These are phyloP conservation scores for Penicillium sp. DNA, from an alignment of 2,329 filamentous ascomycete species.

Conservation along the genomic window DNA sequence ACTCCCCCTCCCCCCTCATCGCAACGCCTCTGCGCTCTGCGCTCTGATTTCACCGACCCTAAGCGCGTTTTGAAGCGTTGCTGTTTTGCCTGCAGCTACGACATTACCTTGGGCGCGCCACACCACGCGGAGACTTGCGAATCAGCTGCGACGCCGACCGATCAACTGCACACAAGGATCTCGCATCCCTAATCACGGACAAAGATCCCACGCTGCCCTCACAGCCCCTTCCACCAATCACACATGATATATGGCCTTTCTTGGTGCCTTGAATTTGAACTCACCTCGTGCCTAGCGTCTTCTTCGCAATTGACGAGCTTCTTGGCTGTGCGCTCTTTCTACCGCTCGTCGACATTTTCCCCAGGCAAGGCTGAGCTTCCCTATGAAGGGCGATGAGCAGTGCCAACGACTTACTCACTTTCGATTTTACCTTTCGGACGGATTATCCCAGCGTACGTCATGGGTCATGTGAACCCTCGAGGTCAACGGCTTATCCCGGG, in stretches of 20 bases:
- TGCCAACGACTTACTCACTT: conserved; percentile 6
- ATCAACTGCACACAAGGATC: conserved; percentile 8
- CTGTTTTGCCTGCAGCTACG: conserved; percentile 13
- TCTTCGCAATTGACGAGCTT: conserved; percentile 1
- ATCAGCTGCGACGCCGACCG: conserved; percentile 12
- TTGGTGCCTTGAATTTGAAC: conserved; percentile 1
- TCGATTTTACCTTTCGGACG: conserved; percentile 3
- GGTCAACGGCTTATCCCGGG: conserved; percentile 10
- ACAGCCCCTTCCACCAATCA: conserved; percentile 13
- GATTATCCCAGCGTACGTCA: conserved; percentile 9
- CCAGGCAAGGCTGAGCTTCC: conserved; percentile 1
- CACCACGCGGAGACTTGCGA: conserved; percentile 13
- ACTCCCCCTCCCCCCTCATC: neutral
- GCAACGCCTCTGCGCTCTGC: conserved; percentile 5
- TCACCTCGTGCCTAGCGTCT: conserved; percentile 12
- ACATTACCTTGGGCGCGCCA: conserved; percentile 7
- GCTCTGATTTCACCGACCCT: conserved; percentile 9
- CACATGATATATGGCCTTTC: conserved; percentile 1
- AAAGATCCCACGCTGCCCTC: conserved; percentile 6
- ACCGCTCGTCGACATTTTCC: conserved; percentile 4
- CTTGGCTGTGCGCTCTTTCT: neutral
- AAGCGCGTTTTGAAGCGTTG: conserved; percentile 12
- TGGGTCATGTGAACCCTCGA: conserved; percentile 21
- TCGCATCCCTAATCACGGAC: neutral
- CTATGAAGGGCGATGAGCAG: conserved; percentile 20